Base-by-base conservation (phyloP, 1,284 basidiomycete species). In the Abortiporus biennis region DNA sequence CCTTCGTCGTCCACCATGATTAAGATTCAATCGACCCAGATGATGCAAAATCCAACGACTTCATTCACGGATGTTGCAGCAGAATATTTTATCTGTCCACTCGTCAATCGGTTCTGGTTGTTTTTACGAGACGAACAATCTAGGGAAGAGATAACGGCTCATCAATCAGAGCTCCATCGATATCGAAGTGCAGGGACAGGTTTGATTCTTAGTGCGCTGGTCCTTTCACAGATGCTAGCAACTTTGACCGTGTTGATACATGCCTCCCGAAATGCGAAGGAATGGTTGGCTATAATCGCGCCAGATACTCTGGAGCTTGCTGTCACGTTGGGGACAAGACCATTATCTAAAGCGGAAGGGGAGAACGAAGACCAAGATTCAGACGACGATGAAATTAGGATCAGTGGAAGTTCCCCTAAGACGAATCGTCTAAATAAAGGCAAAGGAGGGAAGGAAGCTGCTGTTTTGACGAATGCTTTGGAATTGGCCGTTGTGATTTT, bases 51-150 rank as follows among this genome's bases (percentile, higher is more conserved):
- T 34, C 43, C 42, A 6, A 27, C 40, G 25, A 67, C 54, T 30
- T 66, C 72, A 0, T 94, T 86, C 64, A 80, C 77, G n/a, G 71
- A 78, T 35, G 66, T 95, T 20, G 90, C 90, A 0, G 86, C 86
- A 1, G 89, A 92, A 55, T 82, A 66, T 61, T 96, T 95, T 63
- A 75, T 96, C 40, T 78, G 85, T 42, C 95, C 95, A 0, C 68
- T 97, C 23, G 75, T 97, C 58, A 88, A 92, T 53, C 80, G 85
- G 6, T 95, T 97, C 63, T 95, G 92, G 89, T 58, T 76, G n/a
- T 88, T 92, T 62, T 75, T 93, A 33, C 78, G 86, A 12, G 88
- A 93, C 53, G 82, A 88, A 53, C 77, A 85, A 49, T 72, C 75
- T 6, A 73, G 86, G 22, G 87, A 91, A 55, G 72, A 76, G 36